Conservation (phyloP, 306 rosid species). For the Dalbergia oliveri region DNA sequence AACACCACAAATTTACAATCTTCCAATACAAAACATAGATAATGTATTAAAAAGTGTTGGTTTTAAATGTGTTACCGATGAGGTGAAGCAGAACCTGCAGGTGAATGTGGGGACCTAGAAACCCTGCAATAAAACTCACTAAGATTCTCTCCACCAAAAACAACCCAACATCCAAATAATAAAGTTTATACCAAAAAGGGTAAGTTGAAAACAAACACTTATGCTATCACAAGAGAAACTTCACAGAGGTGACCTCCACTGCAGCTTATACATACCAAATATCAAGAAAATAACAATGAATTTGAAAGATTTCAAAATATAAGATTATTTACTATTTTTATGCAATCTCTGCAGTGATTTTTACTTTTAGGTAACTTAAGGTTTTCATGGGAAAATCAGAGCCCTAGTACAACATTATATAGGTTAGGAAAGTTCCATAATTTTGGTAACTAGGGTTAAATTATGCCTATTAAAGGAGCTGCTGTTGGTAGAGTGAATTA, state of each 20-base stretch:
- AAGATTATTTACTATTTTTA: background rate
- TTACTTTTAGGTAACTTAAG: constrained; percentile 10
- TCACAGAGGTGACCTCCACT: constrained; percentile 17
- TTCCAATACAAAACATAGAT: constrained; percentile 30
- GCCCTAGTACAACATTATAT: background rate
- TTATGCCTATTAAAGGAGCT: constrained; percentile 10
- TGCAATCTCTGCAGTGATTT: background rate
- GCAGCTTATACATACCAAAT: constrained; percentile 15
- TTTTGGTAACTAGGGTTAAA: constrained; percentile 11
- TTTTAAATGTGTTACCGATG: constrained; percentile 53
- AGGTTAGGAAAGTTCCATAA: constrained; percentile 3
- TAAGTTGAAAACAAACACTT: constrained; percentile 6
- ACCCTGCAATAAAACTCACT: constrained; percentile 43
- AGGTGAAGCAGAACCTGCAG: constrained; percentile 53
- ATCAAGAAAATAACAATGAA: constrained; percentile 33
- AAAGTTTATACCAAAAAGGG: constrained; percentile 16
- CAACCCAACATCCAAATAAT: constrained; percentile 25
- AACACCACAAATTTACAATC: constrained; percentile 23
- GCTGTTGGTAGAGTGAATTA: background rate
- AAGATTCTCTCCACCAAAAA: constrained; percentile 32
- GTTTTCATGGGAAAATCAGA: constrained; percentile 13
- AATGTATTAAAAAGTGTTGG: constrained; percentile 5
- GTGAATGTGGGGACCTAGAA: constrained; percentile 68
- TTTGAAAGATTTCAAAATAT: constrained; percentile 28
- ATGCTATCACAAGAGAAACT: constrained; percentile 24